These are phyloP conservation scores for Hibiscus tridactylites DNA, from an alignment of 345 rosid species.

Conservation along the genomic window DNA sequence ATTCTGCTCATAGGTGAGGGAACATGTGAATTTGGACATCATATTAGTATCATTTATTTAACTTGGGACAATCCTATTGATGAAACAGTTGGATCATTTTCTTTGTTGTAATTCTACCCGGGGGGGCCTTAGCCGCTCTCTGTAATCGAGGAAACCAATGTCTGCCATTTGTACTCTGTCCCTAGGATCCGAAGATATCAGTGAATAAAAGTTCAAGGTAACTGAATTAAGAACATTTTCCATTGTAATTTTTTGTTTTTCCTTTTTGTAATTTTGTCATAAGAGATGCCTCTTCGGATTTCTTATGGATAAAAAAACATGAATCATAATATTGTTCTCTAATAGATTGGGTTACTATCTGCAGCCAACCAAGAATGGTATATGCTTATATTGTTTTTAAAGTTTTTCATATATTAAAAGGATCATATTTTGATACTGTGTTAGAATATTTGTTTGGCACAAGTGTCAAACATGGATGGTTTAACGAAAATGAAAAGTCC, in stretches of 20 bases:
- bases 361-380: neutral
- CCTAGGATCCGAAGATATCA: constrained; percentile 6
- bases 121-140: neutral
- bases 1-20: neutral
- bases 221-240: neutral
- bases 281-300: neutral
- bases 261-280: neutral
- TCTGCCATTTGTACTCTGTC: constrained; percentile 13
- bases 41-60: neutral
- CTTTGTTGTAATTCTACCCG: neutral
- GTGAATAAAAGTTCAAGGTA: constrained; percentile 11
- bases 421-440: neutral
- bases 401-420: too few species aligned
- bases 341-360: neutral
- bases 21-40: constrained; percentile 9
- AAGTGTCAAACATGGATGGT: neutral
- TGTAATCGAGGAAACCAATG: constrained; percentile 1
- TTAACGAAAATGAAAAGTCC: neutral
- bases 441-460: neutral
- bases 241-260: neutral
- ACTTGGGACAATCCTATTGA: neutral
- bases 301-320: neutral
- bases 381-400: too few species aligned
- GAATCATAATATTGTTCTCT: neutral
- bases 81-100: neutral